Conservation (phyloP, 2,329 filamentous ascomycete species). For the Cladosporium halotolerans region DNA sequence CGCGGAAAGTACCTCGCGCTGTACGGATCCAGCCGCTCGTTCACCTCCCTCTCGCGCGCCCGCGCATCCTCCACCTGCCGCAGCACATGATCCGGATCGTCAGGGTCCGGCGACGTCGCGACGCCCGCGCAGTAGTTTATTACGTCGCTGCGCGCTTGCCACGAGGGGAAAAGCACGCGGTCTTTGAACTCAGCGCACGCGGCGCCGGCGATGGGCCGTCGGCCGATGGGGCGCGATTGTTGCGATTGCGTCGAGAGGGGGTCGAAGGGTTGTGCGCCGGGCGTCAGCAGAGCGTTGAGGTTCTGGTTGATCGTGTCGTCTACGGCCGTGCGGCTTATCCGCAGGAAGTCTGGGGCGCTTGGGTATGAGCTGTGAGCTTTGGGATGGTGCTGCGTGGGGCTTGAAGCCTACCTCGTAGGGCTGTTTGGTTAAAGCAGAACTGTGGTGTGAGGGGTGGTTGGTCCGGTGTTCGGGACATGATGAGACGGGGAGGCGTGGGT, state of each 20-base stretch:
- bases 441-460: conserved; percentile 40
- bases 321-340: conserved; percentile 72
- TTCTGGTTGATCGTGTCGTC: conserved; percentile 93
- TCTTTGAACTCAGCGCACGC: conserved; percentile 70
- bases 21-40: conserved; percentile 90
- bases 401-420: conserved; percentile 38
- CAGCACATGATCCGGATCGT: conserved; percentile 70
- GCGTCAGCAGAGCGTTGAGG: conserved; percentile 80
- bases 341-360: conserved; percentile 68
- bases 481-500: conserved; percentile 11
- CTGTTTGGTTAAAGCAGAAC: conserved; percentile 48
- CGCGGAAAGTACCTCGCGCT: conserved; percentile 72
- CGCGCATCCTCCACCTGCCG: conserved; percentile 64
- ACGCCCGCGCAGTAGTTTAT: conserved; percentile 85
- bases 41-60: conserved; percentile 66
- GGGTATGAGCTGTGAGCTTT: conserved; percentile 27
- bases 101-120: conserved; percentile 77
- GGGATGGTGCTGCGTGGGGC: background rate
- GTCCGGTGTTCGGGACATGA: conserved; percentile 38
- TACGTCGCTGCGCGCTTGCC: conserved; percentile 76
- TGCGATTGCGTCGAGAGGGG: conserved; percentile 67
- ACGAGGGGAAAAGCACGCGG: conserved; percentile 76
- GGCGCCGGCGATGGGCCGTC: conserved; percentile 50
- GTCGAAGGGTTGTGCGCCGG: conserved; percentile 67
- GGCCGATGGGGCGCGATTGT: conserved; percentile 44